Evolutionary conservation across 805 yeast species (phyloP), one percentile per base, ranked within the genome.

Genomic region (Candida fluviatilis): DNA sequence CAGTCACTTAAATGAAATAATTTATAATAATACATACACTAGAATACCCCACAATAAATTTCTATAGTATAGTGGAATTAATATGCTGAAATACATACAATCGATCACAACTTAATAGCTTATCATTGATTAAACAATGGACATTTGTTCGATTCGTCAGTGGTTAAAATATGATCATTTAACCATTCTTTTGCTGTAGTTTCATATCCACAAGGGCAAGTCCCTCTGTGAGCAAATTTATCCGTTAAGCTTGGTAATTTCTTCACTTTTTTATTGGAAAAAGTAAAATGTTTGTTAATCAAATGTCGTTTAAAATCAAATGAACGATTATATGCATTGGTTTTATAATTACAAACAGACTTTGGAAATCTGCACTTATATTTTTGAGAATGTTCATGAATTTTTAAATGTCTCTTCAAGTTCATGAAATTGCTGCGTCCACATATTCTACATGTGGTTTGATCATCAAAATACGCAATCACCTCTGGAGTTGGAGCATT

Each of bases 221-320:
- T 58, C 1, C 87, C 86, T 48, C 55, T 50, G 44, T 66, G 66
- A 18, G 57, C 55, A 16, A 80, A 59, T 51, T 79, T 79, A 39
- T 76, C 81, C 37, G 65, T 67, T 40, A 80, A 55, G 40, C 74
- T 77, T 40, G 74, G 75, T 39, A 68, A 55, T 30, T 65, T 63
- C 36, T 69, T 68, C 10, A 68, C 67, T 28, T 57, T 51, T 4
- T 62, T 61, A 40, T 75, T 64, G 44, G 76, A 80, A 51, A 78
- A 79, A 33, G 53, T 54, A 51, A 80, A 80, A 47, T 80, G 87
- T 37, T 71, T 63, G 50, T 79, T 81, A 27, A 80, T 58, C 37
- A 80, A 55, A 50, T 80, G 87, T 50, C 80, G 80, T 51, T 80
- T 80, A 62, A 66, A 78, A 52, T 80, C 87, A 54, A 80, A 80